Percentiles rank a stretch among this genome's conserved stretches.
Evolutionary conservation across 805 yeast genomes (phyloP).

Genomic region (Blastobotrys parvus): DNA sequence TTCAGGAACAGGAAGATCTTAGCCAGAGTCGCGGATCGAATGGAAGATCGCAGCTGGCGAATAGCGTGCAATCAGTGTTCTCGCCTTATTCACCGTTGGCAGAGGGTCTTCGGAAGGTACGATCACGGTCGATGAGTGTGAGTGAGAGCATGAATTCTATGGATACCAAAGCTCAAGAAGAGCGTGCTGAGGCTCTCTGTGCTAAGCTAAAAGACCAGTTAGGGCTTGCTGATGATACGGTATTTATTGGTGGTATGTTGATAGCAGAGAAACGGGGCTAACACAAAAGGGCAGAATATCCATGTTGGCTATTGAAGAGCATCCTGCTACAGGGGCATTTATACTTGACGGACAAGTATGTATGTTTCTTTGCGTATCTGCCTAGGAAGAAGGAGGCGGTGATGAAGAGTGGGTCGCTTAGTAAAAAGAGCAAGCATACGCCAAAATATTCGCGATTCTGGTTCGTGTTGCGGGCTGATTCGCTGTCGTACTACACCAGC

Average conservation of each 20-base stretch:
- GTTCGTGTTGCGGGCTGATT: slow-evolving; percentile 67
- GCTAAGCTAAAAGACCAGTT: slow-evolving; percentile 17
- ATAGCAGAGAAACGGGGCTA: slow-evolving; percentile 5
- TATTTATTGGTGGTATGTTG: too few species aligned
- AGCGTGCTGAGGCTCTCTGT: slow-evolving; percentile 16
- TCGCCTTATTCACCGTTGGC: too few species aligned
- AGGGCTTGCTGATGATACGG: slow-evolving; percentile 16
- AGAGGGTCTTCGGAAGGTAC: neutral
- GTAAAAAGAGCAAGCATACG: slow-evolving; percentile 34
- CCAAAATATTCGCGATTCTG: slow-evolving; percentile 50
- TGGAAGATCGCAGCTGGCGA: neutral
- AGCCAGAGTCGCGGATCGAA: neutral
- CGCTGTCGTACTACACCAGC: slow-evolving; percentile 57
- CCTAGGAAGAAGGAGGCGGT: slow-evolving; percentile 46
- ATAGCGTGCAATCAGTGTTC: neutral
- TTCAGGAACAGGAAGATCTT: neutral
- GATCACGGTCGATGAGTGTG: neutral
- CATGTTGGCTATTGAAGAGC: slow-evolving; percentile 75
- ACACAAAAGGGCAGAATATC: too few species aligned
- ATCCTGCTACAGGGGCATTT: slow-evolving; percentile 82
- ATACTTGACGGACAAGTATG: slow-evolving; percentile 54
- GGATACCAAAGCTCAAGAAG: slow-evolving; percentile 3
- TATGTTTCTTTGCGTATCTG: slow-evolving; percentile 70
- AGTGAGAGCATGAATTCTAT: neutral
- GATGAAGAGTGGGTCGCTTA: slow-evolving; percentile 43